Conservation (phyloP, 2,329 filamentous ascomycete species). For the Scedosporium dehoogii region DNA sequence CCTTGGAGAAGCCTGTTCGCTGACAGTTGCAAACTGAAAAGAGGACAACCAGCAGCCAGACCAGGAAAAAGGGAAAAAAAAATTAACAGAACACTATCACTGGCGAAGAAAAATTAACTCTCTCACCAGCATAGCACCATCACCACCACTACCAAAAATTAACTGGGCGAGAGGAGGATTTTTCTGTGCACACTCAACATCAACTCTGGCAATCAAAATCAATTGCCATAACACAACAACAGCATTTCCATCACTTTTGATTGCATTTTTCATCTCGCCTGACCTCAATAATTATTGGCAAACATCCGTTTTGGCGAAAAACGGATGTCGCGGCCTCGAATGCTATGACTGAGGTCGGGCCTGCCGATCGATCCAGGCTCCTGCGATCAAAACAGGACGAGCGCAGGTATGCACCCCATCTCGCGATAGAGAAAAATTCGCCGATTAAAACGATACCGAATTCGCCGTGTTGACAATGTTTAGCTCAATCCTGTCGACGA, state of each 20-base stretch:
- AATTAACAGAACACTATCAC: not conserved
- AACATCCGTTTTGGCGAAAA: slow-evolving; percentile 52
- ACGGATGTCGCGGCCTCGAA: slow-evolving; percentile 60
- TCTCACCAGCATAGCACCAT: slow-evolving; percentile 1
- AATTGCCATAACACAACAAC: slow-evolving; percentile 7
- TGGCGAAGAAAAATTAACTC: slow-evolving; percentile 4
- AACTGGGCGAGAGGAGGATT: not conserved
- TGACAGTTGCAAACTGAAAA: not conserved
- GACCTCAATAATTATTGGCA: slow-evolving; percentile 7
- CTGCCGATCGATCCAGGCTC: slow-evolving; percentile 55
- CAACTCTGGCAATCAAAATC: slow-evolving; percentile 4
- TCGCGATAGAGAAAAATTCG: slow-evolving; percentile 37
- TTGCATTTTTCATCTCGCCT: slow-evolving; percentile 7
- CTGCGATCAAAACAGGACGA: slow-evolving; percentile 55
- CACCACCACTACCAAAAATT: not conserved
- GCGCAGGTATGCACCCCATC: slow-evolving; percentile 42
- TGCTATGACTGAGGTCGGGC: slow-evolving; percentile 64
- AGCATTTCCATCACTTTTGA: slow-evolving; percentile 8
- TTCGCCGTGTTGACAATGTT: slow-evolving; percentile 31
- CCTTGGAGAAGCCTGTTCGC: not conserved
- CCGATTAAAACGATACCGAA: slow-evolving; percentile 36
- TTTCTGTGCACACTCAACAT: not conserved
- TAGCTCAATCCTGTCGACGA: slow-evolving; percentile 68
- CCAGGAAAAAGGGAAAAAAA: not conserved
- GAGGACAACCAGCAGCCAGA: not conserved